Evolutionary conservation across 2,329 filamentous ascomycete genomes (phyloP).

Genomic region (Apiospora saccharicola): DNA sequence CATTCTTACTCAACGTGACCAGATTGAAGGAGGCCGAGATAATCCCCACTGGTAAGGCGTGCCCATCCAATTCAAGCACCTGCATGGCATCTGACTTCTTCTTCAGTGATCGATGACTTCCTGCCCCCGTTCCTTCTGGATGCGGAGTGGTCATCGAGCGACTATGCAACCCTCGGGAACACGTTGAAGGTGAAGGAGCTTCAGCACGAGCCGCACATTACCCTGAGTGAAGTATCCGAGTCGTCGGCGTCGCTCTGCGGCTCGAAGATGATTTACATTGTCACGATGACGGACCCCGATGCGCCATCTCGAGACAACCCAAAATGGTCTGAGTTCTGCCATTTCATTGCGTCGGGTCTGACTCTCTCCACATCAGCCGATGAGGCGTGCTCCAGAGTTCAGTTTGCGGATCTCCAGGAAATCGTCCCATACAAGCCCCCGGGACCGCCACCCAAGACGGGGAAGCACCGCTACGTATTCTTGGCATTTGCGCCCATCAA

Average conservation of each 20-base stretch:
- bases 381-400: conserved; percentile 28
- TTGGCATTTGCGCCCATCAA: conserved; percentile 49
- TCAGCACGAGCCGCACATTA: conserved; percentile 44
- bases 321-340: conserved; percentile 55
- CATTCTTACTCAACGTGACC: background rate
- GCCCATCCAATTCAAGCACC: background rate
- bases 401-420: conserved; percentile 40
- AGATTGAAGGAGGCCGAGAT: conserved; percentile 22
- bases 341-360: conserved; percentile 51
- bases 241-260: conserved; percentile 26
- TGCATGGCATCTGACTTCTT: background rate
- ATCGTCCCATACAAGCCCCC: conserved; percentile 51
- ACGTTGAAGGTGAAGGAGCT: conserved; percentile 46
- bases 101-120: conserved; percentile 66
- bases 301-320: conserved; percentile 51
- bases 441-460: conserved; percentile 49
- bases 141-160: conserved; percentile 52
- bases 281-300: conserved; percentile 52
- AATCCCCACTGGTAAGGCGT: conserved; percentile 13
- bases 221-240: conserved; percentile 36
- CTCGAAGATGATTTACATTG: conserved; percentile 38
- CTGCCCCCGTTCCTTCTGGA: conserved; percentile 59
- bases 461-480: conserved; percentile 54
- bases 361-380: conserved; percentile 32
- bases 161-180: conserved; percentile 60